A percentile compares a stretch with the other conserved stretches of the same genome.
Evolutionary conservation across 768 basidiomycete species (phyloP).

Genomic region (Polyporus arcularius): DNA sequence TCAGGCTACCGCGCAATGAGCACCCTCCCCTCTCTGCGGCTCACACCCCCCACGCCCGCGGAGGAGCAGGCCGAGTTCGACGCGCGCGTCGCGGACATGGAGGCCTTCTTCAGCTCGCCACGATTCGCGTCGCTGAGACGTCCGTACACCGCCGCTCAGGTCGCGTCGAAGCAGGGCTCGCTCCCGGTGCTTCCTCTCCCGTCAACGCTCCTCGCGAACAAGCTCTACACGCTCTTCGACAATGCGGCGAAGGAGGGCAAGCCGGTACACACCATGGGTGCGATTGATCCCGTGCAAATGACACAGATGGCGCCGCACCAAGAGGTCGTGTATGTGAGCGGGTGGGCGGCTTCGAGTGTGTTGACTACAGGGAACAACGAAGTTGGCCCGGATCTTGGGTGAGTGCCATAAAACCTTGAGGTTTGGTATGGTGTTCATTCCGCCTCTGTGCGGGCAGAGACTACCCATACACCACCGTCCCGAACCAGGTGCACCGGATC

Average conservation of each 20-base stretch:
- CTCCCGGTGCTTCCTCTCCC: conserved; percentile 77
- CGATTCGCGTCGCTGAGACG: conserved; percentile 75
- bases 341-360: conserved; percentile 87
- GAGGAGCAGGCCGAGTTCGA: conserved; percentile 63
- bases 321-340: conserved; percentile 89
- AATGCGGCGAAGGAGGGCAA: conserved; percentile 60
- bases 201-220: conserved; percentile 79
- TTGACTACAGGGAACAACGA: conserved; percentile 90
- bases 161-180: conserved; percentile 89
- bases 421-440: background rate
- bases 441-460: conserved; percentile 50
- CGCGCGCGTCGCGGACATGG: conserved; percentile 61
- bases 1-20: conserved; percentile 16
- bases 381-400: conserved; percentile 91
- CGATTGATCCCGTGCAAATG: conserved; percentile 93
- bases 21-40: conserved; percentile 43
- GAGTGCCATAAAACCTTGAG: conserved; percentile 15
- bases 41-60: conserved; percentile 56
- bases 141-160: conserved; percentile 76
- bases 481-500: conserved; percentile 91
- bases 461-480: conserved; percentile 95
- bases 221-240: conserved; percentile 71
- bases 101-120: conserved; percentile 72
- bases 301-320: conserved; percentile 89
- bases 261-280: conserved; percentile 90